Evolutionary conservation across 2,329 filamentous ascomycete species (phyloP), one percentile per base, ranked within the genome.

Genomic region (Juglanconis oblonga): DNA sequence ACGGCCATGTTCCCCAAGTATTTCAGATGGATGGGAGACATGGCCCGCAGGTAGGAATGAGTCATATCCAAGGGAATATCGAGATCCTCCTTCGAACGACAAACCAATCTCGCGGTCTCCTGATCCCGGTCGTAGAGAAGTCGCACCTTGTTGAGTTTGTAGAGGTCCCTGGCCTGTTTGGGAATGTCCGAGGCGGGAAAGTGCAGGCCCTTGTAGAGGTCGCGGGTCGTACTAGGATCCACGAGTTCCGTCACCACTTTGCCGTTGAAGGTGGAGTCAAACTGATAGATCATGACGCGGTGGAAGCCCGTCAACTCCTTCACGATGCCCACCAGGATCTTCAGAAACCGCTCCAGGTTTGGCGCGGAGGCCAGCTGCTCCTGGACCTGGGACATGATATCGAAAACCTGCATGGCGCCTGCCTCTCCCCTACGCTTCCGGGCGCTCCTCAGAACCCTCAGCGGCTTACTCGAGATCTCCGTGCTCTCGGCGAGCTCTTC

Each of bases 231-330:
- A 17, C 85, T 79, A 1, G 90, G 90, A 70, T 97, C 90, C 8
- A 96, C 89, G 10, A 96, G 77, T 71, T 97, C 92, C 0, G 92
- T 92, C 4, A 96, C 92, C 1, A 96, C 92, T 58, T 90, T 87
- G 17, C 92, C 92, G 67, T 96, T 96, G 79, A 89, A 95, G 1
- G 81, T 74, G 4, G 86, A 79, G 71, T 97, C 92, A 64, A 97
- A 97, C 71, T 96, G 91, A 68, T 96, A 97, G 2, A 97, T 83
- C 90, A 97, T 93, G 52, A 96, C 91, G 11, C 92, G 89, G 69
- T 96, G 92, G 65, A 97, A 97, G 0, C 92, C 92, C 0, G 92
- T 96, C 52, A 97, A 72, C 69, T 97, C 92, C 69, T 96, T 96
- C 38, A 96, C 85, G 7, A 97, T 89, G 0, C 92, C 92, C 0